phyloP scores from a whole-genome alignment of 108 stramenopile genomes.

The Tribonema minus region DNA sequence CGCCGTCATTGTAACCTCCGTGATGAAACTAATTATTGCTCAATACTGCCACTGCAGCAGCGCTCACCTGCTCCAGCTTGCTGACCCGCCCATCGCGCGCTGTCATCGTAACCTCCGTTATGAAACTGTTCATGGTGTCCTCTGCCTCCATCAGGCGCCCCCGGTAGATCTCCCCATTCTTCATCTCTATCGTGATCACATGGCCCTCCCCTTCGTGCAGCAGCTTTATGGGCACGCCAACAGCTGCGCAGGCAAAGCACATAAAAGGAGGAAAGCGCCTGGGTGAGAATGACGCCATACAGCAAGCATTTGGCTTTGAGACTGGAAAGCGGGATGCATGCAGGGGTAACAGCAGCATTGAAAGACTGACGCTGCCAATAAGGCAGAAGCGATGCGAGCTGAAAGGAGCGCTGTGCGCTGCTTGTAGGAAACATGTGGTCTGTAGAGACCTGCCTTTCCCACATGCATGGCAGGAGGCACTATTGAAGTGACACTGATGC shows the following conservation, averaged over 20 bases:
- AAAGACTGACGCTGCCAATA: too few species aligned
- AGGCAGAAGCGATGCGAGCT: too few species aligned
- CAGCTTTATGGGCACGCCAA: conserved; percentile 90
- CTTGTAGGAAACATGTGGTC: too few species aligned
- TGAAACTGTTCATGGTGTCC: conserved; percentile 87
- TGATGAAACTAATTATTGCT: conserved; percentile 79
- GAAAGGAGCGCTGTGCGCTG: too few species aligned
- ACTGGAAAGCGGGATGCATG: too few species aligned
- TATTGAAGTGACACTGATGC: too few species aligned
- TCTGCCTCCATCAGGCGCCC: conserved; percentile 86
- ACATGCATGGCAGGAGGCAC: too few species aligned
- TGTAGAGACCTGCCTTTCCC: too few species aligned
- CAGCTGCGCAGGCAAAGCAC: conserved; percentile 24
- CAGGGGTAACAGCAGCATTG: too few species aligned
- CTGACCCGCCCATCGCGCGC: conserved; percentile 46
- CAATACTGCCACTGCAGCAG: too few species aligned
- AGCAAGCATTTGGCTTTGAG: too few species aligned
- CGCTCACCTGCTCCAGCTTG: conserved; percentile 33
- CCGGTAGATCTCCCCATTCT: conserved; percentile 92
- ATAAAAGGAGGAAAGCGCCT: neutral
- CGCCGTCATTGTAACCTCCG: conserved; percentile 51
- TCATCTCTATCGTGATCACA: conserved; percentile 94
- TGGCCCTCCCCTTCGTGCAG: conserved; percentile 91
- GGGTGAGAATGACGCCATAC: too few species aligned
- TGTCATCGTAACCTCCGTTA: conserved; percentile 54